Base-by-base conservation (phyloP, 2,329 filamentous ascomycete genomes). In the Rhynchosporium secalis region DNA sequence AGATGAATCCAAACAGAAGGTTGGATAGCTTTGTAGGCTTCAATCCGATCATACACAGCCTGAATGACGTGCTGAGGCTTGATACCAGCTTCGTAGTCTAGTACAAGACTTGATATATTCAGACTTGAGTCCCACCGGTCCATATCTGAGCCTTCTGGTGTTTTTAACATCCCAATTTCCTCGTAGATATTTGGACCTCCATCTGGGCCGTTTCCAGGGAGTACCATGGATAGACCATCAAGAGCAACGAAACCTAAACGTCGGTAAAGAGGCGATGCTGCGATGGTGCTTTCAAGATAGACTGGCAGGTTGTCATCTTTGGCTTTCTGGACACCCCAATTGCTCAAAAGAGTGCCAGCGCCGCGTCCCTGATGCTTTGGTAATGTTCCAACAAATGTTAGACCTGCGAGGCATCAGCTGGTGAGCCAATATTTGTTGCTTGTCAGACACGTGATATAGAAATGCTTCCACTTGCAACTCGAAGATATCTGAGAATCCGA, bases 1-100 rank as follows among this genome's bases (percentile, higher is more conserved):
- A 81, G 74, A 63, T 79, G 71, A 47, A 81, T 83, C 83, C 82
- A 86, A 0, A 83, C 77, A 0, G 79, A 79, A 71, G 67, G 83
- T 76, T 73, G 71, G 12, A 78, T 69, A 12, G 70, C 65, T n/a
- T 78, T 68, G 68, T 85, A 84, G 26, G 67, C 70, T 9, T 72
- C 71, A n/a, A 73, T 72, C 7, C 70, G 69, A 13, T 72, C 70
- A 52, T 69, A 72, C 6, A 73, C 65, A 4, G 69, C 68, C 52
- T 69, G 62, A 10, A 72, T 55, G 4, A 73, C 70, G 38, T 64
- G 56, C 45, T 70, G 68, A 47, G 70, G 68, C 46, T 62, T 68
- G 51, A 72, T 65, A 7, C 69, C 70, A 31, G 65, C 67, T 45
- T 70, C 68, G 47, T 72, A 73, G 43, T 71, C 70, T 20, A 62